A percentile compares a stretch with the other conserved stretches of the same genome.
These are phyloP conservation scores for Ustilago esculenta DNA, from an alignment of 1,284 basidiomycete genomes.

Conservation along the genomic window DNA sequence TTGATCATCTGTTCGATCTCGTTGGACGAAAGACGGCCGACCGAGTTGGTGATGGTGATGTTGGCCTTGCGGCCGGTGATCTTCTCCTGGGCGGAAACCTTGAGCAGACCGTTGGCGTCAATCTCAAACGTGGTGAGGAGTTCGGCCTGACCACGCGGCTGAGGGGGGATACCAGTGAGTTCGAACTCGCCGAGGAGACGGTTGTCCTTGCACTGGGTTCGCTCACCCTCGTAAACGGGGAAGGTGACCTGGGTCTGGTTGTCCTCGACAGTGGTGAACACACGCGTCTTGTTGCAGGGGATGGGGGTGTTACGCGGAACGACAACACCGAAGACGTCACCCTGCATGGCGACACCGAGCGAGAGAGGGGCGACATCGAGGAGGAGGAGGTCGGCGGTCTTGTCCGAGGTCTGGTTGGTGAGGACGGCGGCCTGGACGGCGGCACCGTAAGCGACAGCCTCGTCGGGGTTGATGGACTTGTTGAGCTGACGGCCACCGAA, in stretches of 20 bases:
- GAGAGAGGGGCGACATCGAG: slow-evolving; percentile 67
- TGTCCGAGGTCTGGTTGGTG: slow-evolving; percentile 67
- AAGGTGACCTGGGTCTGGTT: slow-evolving; percentile 67
- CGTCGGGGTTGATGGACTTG: slow-evolving; percentile 79
- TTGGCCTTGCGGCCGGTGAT: slow-evolving; percentile 66
- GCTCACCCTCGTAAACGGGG: slow-evolving; percentile 68
- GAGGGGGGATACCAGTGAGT: slow-evolving; percentile 66
- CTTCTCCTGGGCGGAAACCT: slow-evolving; percentile 66
- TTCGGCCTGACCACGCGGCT: slow-evolving; percentile 66
- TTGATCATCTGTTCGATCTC: slow-evolving; percentile 68
- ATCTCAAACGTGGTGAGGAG: slow-evolving; percentile 66
- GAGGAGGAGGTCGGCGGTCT: slow-evolving; percentile 67
- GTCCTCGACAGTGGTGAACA: slow-evolving; percentile 67
- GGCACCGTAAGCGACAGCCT: slow-evolving; percentile 69
- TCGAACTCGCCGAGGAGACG: slow-evolving; percentile 67
- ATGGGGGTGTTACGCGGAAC: slow-evolving; percentile 67
- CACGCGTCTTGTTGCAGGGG: slow-evolving; percentile 66
- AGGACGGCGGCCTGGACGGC: slow-evolving; percentile 67
- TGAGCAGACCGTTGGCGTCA: slow-evolving; percentile 67
- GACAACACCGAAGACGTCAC: slow-evolving; percentile 67
- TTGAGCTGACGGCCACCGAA: slow-evolving; percentile 97
- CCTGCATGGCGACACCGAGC: slow-evolving; percentile 68
- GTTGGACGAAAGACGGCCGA: slow-evolving; percentile 63
- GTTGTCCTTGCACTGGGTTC: slow-evolving; percentile 68
- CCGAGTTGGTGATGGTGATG: slow-evolving; percentile 68